Evolutionary conservation across 108 stramenopile genomes (phyloP), one percentile per base, ranked within the genome.

Genomic region (Asterionellopsis glacialis): DNA sequence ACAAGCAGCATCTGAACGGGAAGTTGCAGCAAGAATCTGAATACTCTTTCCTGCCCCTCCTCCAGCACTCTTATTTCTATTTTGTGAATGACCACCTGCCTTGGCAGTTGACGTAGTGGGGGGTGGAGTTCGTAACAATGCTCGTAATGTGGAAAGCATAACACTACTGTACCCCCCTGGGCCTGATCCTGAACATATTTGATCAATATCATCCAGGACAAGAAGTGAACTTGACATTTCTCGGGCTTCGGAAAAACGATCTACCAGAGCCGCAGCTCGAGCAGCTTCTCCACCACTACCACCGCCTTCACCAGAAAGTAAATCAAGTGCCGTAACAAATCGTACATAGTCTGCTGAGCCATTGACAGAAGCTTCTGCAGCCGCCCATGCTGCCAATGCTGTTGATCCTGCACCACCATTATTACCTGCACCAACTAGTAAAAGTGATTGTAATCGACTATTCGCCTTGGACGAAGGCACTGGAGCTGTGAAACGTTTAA

Each of bases 201-300:
- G 85, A 61, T 91, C 90, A 41, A 91, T 65, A 39, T 91, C 90
- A 51, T 91, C 90, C 1, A 91, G 59, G 0, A 91, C 82, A 24
- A 91, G 45, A 19, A 91, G 49, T 0, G 83, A 78, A 54, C 69
- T 59, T 9, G 81, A 56, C 82, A 85, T 81, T 56, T 82, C 78
- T 41, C 77, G 38, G 33, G 85, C 86, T 51, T 83, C 83, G 0
- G 77, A 64, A 66, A 91, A 91, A 1, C 58, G 43, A 55, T 85
- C 85, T 0, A 79, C 74, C 53, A 91, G 71, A 13, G 86, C 86
- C 27, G 84, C 66, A 25, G 85, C 85, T 63, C 88, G 76, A 33
- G 82, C 79, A 23, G 74, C 75, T 48, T 87, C 85, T 13, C 82
- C 87, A 41, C 77, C 72, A 33, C 48, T 28, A 45, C 54, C 54